Conservation (phyloP, 73 alveolate genomes). For the Breviolum minutum region DNA sequence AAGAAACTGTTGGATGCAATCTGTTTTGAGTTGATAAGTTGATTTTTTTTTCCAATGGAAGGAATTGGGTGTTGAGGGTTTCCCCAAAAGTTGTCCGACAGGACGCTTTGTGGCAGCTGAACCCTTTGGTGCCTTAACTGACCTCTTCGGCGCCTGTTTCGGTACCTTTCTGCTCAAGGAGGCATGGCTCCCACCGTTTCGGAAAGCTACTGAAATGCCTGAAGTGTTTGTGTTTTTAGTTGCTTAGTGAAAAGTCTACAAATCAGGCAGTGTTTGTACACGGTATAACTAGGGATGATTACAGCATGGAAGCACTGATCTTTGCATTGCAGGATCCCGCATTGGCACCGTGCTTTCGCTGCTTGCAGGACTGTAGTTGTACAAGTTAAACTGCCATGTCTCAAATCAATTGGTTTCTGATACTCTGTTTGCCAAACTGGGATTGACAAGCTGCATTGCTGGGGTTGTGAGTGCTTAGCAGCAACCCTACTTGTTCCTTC, state of each 20-base stretch:
- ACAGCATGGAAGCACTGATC: neutral
- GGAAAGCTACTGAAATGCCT: neutral
- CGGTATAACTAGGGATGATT: neutral
- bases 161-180: slow-evolving; percentile 41
- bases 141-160: slow-evolving; percentile 35
- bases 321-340: neutral
- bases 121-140: slow-evolving; percentile 14
- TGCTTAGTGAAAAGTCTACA: neutral
- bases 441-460: neutral
- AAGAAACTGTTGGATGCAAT: too few relatives aligned
- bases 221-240: neutral
- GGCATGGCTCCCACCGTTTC: neutral
- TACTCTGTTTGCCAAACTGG: neutral
- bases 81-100: too few relatives aligned
- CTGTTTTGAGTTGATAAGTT: too few relatives aligned
- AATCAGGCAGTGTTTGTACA: too few relatives aligned
- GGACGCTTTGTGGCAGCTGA: slow-evolving; percentile 20
- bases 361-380: neutral
- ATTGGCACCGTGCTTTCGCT: slow-evolving; percentile 19
- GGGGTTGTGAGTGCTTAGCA: too few relatives aligned
- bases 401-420: neutral
- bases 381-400: neutral
- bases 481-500: too few relatives aligned
- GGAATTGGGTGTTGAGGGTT: neutral
- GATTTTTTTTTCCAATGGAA: too few relatives aligned